phyloP scores from a whole-genome alignment of 805 yeast genomes.

The Saccharomycopsis javanensis region DNA sequence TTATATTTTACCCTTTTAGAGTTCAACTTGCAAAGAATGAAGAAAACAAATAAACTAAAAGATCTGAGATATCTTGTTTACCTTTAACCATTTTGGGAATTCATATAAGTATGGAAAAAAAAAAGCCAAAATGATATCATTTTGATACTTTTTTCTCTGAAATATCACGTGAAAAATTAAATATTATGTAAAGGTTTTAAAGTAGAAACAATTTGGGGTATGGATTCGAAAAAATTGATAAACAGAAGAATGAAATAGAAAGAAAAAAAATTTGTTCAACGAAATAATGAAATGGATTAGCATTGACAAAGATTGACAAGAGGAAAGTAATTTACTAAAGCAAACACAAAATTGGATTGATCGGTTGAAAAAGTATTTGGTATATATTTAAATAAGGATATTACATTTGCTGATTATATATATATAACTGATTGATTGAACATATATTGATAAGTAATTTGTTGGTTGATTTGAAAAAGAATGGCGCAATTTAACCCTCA shows the following conservation, averaged over 20 bases:
- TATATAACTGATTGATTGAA: no score
- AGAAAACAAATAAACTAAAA: not conserved
- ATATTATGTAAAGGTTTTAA: not conserved
- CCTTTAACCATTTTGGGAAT: not conserved
- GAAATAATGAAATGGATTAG: not conserved
- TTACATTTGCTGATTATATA: no score
- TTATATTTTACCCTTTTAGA: not conserved
- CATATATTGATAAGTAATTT: no score
- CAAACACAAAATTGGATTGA: no score
- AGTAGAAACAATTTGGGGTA: not conserved
- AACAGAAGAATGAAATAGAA: not conserved
- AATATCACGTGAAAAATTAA: not conserved
- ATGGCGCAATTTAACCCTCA: slow-evolving; percentile 31
- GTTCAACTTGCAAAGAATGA: not conserved
- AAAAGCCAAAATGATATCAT: not conserved
- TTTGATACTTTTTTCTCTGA: no score
- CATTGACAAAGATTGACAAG: not conserved
- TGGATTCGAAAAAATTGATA: not conserved
- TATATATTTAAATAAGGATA: no score
- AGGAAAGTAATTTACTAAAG: not conserved
- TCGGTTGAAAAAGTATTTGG: no score
- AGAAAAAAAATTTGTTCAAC: not conserved
- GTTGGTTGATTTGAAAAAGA: not conserved
- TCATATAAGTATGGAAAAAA: not conserved
- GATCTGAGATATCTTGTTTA: not conserved